Evolutionary conservation across 1,284 basidiomycete species (phyloP).

Genomic region (Mrakiaceae sp.): DNA sequence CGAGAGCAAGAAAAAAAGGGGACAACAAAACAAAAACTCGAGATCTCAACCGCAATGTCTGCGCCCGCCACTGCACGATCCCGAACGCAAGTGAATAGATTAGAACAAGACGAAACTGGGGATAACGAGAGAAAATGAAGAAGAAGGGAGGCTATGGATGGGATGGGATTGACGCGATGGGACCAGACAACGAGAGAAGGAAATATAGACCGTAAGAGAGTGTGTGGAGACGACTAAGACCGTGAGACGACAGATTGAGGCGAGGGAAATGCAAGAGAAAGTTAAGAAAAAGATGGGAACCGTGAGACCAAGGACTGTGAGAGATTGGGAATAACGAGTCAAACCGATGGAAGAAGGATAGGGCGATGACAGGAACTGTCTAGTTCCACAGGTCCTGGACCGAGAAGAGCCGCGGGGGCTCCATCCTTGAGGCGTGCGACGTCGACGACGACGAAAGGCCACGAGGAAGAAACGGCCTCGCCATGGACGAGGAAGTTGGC

Average conservation of each 20-base stretch:
- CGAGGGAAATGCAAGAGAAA: neutral
- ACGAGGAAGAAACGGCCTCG: neutral
- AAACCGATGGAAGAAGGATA: neutral
- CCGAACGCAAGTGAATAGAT: too few species aligned
- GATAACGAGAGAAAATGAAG: neutral
- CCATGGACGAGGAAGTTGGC: neutral
- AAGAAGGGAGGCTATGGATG: neutral
- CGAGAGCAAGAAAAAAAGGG: neutral
- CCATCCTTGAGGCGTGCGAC: neutral
- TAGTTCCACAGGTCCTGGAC: constrained; percentile 14
- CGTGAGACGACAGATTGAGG: neutral
- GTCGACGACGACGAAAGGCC: too few species aligned
- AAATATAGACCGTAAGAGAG: too few species aligned
- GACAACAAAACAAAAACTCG: neutral
- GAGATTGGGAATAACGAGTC: neutral
- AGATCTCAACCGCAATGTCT: neutral
- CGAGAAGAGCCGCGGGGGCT: neutral
- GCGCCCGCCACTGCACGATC: too few species aligned
- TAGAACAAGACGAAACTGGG: too few species aligned
- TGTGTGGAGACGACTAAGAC: too few species aligned
- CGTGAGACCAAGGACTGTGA: too few species aligned
- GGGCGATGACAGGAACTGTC: neutral
- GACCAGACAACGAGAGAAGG: too few species aligned
- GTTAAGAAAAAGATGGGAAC: neutral
- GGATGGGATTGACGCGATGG: too few species aligned